Base-by-base conservation (phyloP, 106 monocot species). In the Xerophyta viscosa region DNA sequence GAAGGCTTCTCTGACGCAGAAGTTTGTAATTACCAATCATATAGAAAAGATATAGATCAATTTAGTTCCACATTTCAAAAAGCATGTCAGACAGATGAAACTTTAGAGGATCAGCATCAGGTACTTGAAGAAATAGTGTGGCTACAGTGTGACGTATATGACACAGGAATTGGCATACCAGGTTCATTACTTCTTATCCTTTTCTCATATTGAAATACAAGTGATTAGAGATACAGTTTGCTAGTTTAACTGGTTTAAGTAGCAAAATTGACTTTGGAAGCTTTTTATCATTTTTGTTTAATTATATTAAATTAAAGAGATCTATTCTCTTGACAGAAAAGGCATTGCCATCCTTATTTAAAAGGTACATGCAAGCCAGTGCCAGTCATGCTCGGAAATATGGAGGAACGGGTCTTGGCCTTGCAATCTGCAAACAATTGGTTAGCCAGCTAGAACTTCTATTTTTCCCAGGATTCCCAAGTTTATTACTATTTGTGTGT, bases 121-220 rank as follows among this genome's bases (percentile, higher is more conserved):
- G 23, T 26, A 20, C 49, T 68, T 24, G 72, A 76, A 62, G 55
- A 50, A 51, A 70, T 37, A n/a, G 86, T 80, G 44, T 77, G 76
- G 73, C 65, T 86, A 29, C 63, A 52, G 13, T 86, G 72, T 37
- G 77, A 77, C 54, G 86, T 77, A 24, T 86, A 77, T 56, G 86
- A 86, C 56, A 86, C 86, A 20, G 86, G 86, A 49, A 86, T 86
- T 43, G 86, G 86, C 56, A 86, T 86, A 51, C 86, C 86, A 81
- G 86, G 86, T 86, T 46, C 17, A 8, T 41, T 20, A 24, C 4
- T 56, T 45, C 8, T 50, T n/a, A 42, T 56, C 27, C 58, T 47
- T 54, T 11, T 46, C 46, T n/a, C n/a, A n/a, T n/a, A n/a, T n/a
- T n/a, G n/a, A n/a, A n/a, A n/a, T n/a, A n/a, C n/a, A n/a, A n/a